Evolutionary conservation across 768 basidiomycete species (phyloP).

Genomic region (Kwoniella bestiolae): DNA sequence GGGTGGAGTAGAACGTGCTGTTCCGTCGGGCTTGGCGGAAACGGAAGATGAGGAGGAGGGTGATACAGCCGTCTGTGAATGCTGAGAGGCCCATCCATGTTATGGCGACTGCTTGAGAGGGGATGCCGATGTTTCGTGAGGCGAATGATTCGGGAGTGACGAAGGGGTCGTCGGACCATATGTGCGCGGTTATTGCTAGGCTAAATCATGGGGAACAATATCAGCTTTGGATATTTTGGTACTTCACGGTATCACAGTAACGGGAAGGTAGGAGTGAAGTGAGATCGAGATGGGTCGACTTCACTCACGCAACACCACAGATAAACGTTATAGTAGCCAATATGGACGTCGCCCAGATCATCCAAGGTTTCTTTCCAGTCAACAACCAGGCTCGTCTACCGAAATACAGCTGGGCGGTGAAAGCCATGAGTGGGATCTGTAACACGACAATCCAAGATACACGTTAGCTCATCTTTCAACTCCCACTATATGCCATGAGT

Average conservation of each 20-base stretch:
- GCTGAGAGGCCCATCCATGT: constrained; percentile 54
- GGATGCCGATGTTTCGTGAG: constrained; percentile 39
- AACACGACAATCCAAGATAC: background rate
- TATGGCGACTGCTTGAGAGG: constrained; percentile 50
- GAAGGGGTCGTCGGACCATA: constrained; percentile 48
- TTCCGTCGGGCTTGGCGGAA: constrained; percentile 35
- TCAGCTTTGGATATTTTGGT: background rate
- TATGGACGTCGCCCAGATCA: constrained; percentile 27
- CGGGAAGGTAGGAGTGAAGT: background rate
- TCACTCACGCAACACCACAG: constrained; percentile 48
- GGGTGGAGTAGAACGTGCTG: constrained; percentile 21
- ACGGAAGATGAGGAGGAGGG: constrained; percentile 34
- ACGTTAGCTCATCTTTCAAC: background rate
- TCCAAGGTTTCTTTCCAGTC: constrained; percentile 39
- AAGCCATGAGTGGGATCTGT: constrained; percentile 50
- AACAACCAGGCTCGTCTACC: constrained; percentile 47
- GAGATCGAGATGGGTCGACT: too few species aligned
- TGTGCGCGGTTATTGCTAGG: constrained; percentile 48
- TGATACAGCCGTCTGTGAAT: constrained; percentile 43
- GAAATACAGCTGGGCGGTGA: constrained; percentile 48
- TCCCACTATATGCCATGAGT: too few species aligned
- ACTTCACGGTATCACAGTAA: background rate
- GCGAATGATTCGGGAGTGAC: constrained; percentile 31
- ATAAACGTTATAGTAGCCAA: constrained; percentile 36
- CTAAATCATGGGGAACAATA: constrained; percentile 24